phyloP scores from a whole-genome alignment of 2,329 filamentous ascomycete species.

The Nigrograna mackinnonii region DNA sequence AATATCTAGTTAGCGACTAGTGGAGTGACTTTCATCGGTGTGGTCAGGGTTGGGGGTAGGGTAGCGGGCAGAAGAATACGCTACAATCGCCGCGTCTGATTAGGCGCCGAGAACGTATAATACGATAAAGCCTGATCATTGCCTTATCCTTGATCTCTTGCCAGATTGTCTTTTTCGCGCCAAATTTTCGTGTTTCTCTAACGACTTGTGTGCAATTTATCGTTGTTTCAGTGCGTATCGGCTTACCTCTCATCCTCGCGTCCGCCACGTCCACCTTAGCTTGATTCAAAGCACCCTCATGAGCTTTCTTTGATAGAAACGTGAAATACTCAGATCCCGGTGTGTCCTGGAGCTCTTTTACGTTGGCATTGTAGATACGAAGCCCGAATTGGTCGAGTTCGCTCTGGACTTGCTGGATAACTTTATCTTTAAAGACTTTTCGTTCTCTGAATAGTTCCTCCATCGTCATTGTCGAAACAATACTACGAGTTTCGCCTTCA shows the following conservation, averaged over 20 bases:
- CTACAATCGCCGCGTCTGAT: too few relatives aligned
- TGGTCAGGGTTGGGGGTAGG: too few relatives aligned
- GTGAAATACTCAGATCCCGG: slow-evolving; percentile 82
- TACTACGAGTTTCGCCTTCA: slow-evolving; percentile 81
- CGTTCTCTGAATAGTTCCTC: slow-evolving; percentile 83
- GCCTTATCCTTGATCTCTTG: too few relatives aligned
- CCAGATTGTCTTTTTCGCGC: too few relatives aligned
- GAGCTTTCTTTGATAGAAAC: slow-evolving; percentile 79
- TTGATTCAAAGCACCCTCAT: slow-evolving; percentile 83
- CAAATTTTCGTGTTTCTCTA: too few relatives aligned
- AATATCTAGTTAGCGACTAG: too few relatives aligned
- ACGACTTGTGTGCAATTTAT: too few relatives aligned
- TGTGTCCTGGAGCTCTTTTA: slow-evolving; percentile 86
- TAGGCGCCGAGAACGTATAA: too few relatives aligned
- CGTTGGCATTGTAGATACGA: slow-evolving; percentile 70
- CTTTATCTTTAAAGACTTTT: slow-evolving; percentile 74
- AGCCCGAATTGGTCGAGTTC: slow-evolving; percentile 83
- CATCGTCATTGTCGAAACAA: slow-evolving; percentile 90
- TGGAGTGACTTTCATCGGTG: too few relatives aligned
- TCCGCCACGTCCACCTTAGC: slow-evolving; percentile 66
- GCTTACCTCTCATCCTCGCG: slow-evolving; percentile 62
- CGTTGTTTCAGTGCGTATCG: too few relatives aligned
- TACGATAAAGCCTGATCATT: too few relatives aligned
- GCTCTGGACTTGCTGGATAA: slow-evolving; percentile 67
- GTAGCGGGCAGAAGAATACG: too few relatives aligned